Percentiles rank a stretch among this genome's conserved stretches.
phyloP scores from a whole-genome alignment of 768 basidiomycete species.

The Tubosaeta sp. region DNA sequence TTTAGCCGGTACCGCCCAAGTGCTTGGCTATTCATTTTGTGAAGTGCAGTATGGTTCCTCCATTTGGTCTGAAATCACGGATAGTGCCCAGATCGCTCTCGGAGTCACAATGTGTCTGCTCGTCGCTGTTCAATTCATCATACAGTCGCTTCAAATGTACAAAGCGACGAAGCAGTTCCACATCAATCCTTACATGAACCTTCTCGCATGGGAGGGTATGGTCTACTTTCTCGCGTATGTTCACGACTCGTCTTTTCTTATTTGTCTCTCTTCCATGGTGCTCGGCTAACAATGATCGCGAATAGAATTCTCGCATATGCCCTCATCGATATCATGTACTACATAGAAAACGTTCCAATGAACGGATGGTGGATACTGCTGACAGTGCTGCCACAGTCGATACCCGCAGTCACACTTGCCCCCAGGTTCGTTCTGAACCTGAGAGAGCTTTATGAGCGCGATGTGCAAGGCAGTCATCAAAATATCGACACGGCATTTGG shows the following conservation, averaged over 20 bases:
- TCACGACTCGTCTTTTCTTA: too few relatives aligned
- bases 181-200: neutral
- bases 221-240: constrained; percentile 1
- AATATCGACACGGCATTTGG: constrained; percentile 3
- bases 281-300: neutral
- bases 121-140: neutral
- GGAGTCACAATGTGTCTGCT: neutral
- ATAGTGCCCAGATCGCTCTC: neutral
- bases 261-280: too few relatives aligned
- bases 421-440: constrained; percentile 4
- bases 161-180: neutral
- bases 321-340: neutral
- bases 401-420: neutral
- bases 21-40: neutral
- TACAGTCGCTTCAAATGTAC: neutral
- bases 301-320: neutral
- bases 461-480: neutral
- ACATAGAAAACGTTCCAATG: neutral
- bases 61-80: neutral
- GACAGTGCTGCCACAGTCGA: neutral
- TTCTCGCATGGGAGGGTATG: neutral
- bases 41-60: neutral
- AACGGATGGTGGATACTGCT: neutral
- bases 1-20: neutral
- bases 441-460: neutral